Evolutionary conservation across 2,329 filamentous ascomycete species (phyloP).

Genomic region (Fragosphaeria purpurea): DNA sequence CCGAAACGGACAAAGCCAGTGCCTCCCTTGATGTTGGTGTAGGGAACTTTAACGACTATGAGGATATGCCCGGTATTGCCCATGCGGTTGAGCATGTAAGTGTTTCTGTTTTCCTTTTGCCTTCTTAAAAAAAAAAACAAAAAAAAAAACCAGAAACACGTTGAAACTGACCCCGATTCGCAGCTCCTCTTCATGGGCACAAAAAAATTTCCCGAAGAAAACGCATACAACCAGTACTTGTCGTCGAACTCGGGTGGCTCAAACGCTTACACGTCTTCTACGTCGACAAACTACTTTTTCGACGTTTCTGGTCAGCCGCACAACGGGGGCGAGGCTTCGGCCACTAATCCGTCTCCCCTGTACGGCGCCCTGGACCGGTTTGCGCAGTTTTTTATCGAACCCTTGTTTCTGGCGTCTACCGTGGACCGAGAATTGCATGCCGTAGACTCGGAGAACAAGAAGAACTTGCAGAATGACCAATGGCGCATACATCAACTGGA

Average conservation of each 20-base stretch:
- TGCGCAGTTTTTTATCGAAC: constrained; percentile 85
- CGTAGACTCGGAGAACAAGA: constrained; percentile 95
- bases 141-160: background rate
- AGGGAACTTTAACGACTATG: constrained; percentile 85
- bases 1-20: constrained; percentile 92
- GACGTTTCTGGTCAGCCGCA: constrained; percentile 76
- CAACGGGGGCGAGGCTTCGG: constrained; percentile 46
- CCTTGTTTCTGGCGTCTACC: constrained; percentile 75
- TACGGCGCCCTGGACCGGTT: constrained; percentile 83
- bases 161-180: background rate
- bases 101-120: background rate
- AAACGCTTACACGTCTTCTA: constrained; percentile 89
- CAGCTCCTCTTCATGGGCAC: constrained; percentile 94
- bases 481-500: constrained; percentile 84
- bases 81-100: constrained; percentile 85
- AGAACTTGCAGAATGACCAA: constrained; percentile 83
- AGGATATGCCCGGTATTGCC: constrained; percentile 87
- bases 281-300: constrained; percentile 96
- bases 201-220: constrained; percentile 92
- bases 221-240: constrained; percentile 90
- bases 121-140: constrained; percentile 2
- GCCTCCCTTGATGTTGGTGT: constrained; percentile 93
- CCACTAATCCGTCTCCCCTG: constrained; percentile 49
- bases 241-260: constrained; percentile 82
- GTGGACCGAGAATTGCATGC: constrained; percentile 79